Percentiles rank a stretch among this genome's conserved stretches.
Evolutionary conservation across 208 protist genomes (phyloP).

Genomic region (Crithidia fasciculata): DNA sequence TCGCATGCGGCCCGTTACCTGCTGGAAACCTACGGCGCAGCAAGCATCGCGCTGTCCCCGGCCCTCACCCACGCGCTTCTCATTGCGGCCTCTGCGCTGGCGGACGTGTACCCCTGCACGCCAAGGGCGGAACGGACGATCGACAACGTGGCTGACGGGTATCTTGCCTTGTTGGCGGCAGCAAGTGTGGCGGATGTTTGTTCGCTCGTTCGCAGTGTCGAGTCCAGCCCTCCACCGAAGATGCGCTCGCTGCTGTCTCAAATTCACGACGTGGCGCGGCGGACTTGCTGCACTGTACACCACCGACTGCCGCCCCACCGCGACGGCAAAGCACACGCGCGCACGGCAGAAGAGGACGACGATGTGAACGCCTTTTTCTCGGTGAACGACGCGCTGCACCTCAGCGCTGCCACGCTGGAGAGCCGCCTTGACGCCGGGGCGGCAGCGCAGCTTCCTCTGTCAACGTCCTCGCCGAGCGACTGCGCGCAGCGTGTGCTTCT

Average conservation of each 20-base stretch:
- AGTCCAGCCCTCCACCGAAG: neutral
- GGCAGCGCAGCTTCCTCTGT: neutral
- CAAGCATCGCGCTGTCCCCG: conserved; percentile 2
- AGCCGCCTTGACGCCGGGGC: neutral
- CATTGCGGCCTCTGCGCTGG: neutral
- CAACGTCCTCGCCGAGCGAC: neutral
- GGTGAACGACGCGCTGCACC: neutral
- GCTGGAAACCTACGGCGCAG: conserved; percentile 3
- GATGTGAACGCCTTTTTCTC: conserved; percentile 27
- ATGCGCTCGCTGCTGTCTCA: neutral
- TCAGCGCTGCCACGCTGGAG: neutral
- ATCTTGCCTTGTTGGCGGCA: conserved; percentile 2
- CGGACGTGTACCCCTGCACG: neutral
- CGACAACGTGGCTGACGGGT: neutral
- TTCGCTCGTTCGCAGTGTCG: neutral
- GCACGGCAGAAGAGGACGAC: conserved; percentile 7
- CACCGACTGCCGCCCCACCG: neutral
- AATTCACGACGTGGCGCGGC: neutral
- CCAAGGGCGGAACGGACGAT: neutral
- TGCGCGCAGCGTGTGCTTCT: neutral
- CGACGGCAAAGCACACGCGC: neutral
- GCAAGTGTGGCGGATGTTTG: neutral
- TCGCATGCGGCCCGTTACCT: conserved; percentile 12
- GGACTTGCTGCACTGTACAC: neutral
- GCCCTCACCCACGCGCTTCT: conserved; percentile 11